Evolutionary conservation across 768 basidiomycete genomes (phyloP), one percentile per base, ranked within the genome.

Genomic region (Pisolithus sp.): DNA sequence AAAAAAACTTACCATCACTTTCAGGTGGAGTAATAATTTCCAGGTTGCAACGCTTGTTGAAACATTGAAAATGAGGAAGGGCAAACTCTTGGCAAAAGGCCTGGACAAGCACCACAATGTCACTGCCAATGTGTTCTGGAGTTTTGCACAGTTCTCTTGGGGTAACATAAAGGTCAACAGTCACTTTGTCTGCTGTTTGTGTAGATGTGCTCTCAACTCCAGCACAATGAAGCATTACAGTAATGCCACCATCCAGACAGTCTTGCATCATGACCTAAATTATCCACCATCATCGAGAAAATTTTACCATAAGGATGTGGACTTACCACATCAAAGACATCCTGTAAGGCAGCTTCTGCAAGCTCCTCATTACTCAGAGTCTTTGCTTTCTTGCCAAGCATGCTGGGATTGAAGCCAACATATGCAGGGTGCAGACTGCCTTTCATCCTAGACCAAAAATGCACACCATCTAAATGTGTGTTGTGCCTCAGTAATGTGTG

Each of bases 31-130:
- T 7, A 6, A 55, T 23, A 10, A 24, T 26, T 36, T 55, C 50
- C 1, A 51, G n/a, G 0, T 24, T 38, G 46, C 54, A 55, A 1
- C 7, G 36, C 24, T 46, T 42, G 30, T 18, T 52, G 36, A 55
- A 55, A 15, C 17, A 20, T 26, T 51, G 26, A 5, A 53, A 15
- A 13, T 57, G 55, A 15, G 49, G 55, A 20, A 53, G 15, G 4
- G 46, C 55, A 40, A 53, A 53, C 21, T 57, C 52, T 15, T 57
- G 36, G 20, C 39, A 53, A 34, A 57, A 57, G 3, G 53, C 50
- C 38, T 57, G 56, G 15, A 54, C 41, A 8, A 57, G 34, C 17
- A 40, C n/a, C 4, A 50, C 34, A 17, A 45, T n/a, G 36, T 47
- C 50, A 20, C 50, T 52, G 9, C 34, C 46, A 34, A 57, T 45